phyloP scores from a whole-genome alignment of 2,329 filamentous ascomycete genomes.

The Stachybotrys elegans region DNA sequence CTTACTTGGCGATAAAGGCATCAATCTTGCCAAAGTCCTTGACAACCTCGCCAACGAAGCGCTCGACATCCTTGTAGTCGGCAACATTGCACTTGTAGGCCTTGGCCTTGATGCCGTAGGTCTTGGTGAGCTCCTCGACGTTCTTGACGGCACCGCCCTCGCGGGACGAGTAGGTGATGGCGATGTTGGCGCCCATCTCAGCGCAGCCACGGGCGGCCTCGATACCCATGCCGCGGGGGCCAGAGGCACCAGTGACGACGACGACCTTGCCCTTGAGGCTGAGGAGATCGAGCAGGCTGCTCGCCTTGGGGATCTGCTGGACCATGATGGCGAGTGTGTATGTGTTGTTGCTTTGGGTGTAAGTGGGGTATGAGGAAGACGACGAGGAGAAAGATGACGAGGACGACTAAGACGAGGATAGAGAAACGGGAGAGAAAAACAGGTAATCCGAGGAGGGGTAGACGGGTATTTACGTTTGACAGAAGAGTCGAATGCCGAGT shows the following conservation, averaged over 20 bases:
- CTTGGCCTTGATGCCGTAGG: conserved; percentile 64
- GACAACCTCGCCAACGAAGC: conserved; percentile 58
- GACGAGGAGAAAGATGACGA: not conserved
- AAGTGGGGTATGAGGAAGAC: not conserved
- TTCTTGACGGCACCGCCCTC: conserved; percentile 64
- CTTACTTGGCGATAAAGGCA: conserved; percentile 70
- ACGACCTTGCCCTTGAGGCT: conserved; percentile 69
- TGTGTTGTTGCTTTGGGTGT: not conserved
- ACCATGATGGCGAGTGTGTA: conserved; percentile 37
- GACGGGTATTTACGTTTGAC: no score
- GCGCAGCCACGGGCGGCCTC: conserved; percentile 64
- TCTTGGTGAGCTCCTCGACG: conserved; percentile 56
- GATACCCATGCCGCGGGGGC: conserved; percentile 65
- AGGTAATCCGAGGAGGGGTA: no score
- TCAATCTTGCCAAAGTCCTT: conserved; percentile 71
- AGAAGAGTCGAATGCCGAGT: no score
- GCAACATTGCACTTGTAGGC: conserved; percentile 56
- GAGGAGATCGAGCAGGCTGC: conserved; percentile 60
- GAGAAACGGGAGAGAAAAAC: no score
- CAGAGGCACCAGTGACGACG: conserved; percentile 65
- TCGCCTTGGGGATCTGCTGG: conserved; percentile 50
- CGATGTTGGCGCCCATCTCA: conserved; percentile 66
- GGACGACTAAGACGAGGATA: no score
- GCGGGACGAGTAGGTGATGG: conserved; percentile 67
- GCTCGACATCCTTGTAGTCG: conserved; percentile 45